Base-by-base conservation (phyloP, 2,329 filamentous ascomycete genomes). In the Didymella keratinophila region DNA sequence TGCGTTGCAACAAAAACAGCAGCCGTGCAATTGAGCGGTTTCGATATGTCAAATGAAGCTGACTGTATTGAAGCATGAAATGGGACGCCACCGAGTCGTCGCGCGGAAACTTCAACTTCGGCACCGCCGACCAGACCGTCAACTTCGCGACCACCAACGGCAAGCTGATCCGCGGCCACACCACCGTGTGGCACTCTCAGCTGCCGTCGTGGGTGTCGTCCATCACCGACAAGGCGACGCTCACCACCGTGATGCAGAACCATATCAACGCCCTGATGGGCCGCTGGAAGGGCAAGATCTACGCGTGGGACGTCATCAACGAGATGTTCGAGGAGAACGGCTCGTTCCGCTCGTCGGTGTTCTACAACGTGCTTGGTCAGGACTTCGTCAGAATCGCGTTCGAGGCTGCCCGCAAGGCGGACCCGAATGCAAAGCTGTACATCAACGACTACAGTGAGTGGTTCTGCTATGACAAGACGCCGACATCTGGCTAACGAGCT, bases 311-410 rank as follows among this genome's bases (percentile, higher is more conserved):
- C 64, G 87, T 89, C 25, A 81, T 86, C 57, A 89, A 89, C 74
- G 86, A 89, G 71, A 86, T 88, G 71, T 85, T 88, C 72, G 82
- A 85, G 61, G 79, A 89, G 66, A 81, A 87, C 65, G 88, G 87
- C 23, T 79, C 73, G 4, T 80, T 89, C 51, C 86, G 88, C 27
- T 66, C 78, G 37, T 85, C 82, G 9, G 87, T 91, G 56, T 92
- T 90, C 79, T 89, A 81, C 68, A 82, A 85, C 16, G 85, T 52
- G 14, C 82, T 92, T 2, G 89, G 89, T 1, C 87, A 92, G 78
- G 84, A 86, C 73, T 92, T 89, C 70, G 86, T 93, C 48, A 79
- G 81, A 27, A 89, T 92, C 70, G 89, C 89, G 7, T 92, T 92
- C 77, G 82, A 86, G 61, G 85, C 89, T 2, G 90, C 90, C 14